These are phyloP conservation scores for Magnaporthiopsis rhizophila DNA, from an alignment of 2,329 filamentous ascomycete species.

Conservation along the genomic window DNA sequence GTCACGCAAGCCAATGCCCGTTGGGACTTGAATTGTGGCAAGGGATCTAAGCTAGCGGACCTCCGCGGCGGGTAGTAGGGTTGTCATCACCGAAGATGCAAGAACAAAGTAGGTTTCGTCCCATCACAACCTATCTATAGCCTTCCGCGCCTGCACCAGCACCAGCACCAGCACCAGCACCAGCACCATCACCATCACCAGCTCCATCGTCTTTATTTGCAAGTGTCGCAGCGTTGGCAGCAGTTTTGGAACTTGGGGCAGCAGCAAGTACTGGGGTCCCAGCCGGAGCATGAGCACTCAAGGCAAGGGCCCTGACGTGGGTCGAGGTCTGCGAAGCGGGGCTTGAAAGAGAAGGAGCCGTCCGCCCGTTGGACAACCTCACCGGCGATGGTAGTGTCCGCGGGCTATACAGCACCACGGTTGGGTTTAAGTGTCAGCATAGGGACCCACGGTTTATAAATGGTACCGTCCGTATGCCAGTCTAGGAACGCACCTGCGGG, in stretches of 20 bases:
- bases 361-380: neutral
- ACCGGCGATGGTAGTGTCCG: neutral
- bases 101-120: neutral
- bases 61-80: neutral
- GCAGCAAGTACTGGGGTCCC: neutral
- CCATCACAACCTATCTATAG: neutral
- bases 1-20: neutral
- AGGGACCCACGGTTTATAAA: too few relatives aligned
- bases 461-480: too few relatives aligned
- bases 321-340: neutral
- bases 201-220: neutral
- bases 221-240: neutral
- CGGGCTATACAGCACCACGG: neutral
- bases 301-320: neutral
- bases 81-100: neutral
- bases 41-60: neutral
- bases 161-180: too few relatives aligned
- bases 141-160: too few relatives aligned
- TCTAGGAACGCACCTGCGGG: neutral
- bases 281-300: too few relatives aligned
- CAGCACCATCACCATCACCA: too few relatives aligned
- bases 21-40: neutral
- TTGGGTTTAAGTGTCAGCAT: neutral
- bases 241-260: neutral
- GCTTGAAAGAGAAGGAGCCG: neutral